A percentile compares a stretch with the other conserved stretches of the same genome.
phyloP scores from a whole-genome alignment of 2,329 filamentous ascomycete genomes.

The Fusarium tricinctum region DNA sequence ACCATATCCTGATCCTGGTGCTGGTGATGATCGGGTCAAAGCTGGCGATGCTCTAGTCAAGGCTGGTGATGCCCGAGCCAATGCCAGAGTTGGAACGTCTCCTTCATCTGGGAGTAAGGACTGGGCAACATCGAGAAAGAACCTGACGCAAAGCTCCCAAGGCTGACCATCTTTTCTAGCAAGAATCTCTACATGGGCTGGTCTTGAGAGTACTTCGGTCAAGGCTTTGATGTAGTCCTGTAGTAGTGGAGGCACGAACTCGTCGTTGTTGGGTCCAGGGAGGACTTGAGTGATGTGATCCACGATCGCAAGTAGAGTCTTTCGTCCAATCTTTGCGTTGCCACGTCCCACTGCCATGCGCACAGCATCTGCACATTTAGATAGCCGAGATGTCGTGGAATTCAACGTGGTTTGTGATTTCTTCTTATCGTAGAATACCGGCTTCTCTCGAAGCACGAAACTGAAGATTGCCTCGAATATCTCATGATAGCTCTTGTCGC shows the following conservation, averaged over 20 bases:
- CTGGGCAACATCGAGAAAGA: constrained; percentile 75
- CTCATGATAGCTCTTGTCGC: constrained; percentile 83
- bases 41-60: constrained; percentile 59
- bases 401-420: constrained; percentile 62
- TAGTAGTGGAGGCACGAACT: constrained; percentile 76
- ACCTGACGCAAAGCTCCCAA: constrained; percentile 79
- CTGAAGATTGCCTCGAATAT: constrained; percentile 87
- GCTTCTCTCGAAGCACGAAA: constrained; percentile 76
- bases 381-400: constrained; percentile 69
- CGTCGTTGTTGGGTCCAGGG: constrained; percentile 70
- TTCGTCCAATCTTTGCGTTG: constrained; percentile 75
- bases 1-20: constrained; percentile 53
- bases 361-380: constrained; percentile 77
- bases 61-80: constrained; percentile 48
- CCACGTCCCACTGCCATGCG: constrained; percentile 80
- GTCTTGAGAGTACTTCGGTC: constrained; percentile 76
- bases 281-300: constrained; percentile 86
- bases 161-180: constrained; percentile 66
- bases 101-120: constrained; percentile 61
- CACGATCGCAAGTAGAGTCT: constrained; percentile 83
- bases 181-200: constrained; percentile 85
- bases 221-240: constrained; percentile 85
- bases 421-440: constrained; percentile 69
- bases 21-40: constrained; percentile 62
- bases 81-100: constrained; percentile 53